A percentile compares a stretch with the other conserved stretches of the same genome.
These are phyloP conservation scores for Arctostaphylos glauca DNA, from an alignment of 148 eudicot genomes.

Conservation along the genomic window DNA sequence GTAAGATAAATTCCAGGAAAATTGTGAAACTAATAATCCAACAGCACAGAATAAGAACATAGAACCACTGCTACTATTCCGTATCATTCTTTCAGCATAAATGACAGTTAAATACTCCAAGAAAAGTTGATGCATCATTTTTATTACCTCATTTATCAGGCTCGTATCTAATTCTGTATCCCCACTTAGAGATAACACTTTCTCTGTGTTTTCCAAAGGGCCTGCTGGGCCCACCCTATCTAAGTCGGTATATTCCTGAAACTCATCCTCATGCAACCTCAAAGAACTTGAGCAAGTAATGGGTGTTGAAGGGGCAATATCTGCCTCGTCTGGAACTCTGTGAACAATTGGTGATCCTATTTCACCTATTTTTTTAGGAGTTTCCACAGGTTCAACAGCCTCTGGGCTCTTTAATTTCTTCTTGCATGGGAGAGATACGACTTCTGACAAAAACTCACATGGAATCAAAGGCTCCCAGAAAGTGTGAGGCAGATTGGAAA, in stretches of 20 bases:
- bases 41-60: not conserved
- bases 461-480: slow-evolving; percentile 62
- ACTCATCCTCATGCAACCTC: slow-evolving; percentile 34
- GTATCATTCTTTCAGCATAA: not conserved
- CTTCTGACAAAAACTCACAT: slow-evolving; percentile 49
- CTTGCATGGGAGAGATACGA: slow-evolving; percentile 11
- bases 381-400: slow-evolving; percentile 29
- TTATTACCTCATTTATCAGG: slow-evolving; percentile 58
- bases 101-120: not conserved
- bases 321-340: slow-evolving; percentile 24
- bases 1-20: not conserved
- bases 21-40: not conserved
- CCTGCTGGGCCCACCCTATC: slow-evolving; percentile 39
- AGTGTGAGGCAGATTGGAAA: slow-evolving; percentile 36
- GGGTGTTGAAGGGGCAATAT: slow-evolving; percentile 78
- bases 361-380: slow-evolving; percentile 22
- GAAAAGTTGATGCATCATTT: not conserved
- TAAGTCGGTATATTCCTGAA: slow-evolving; percentile 28
- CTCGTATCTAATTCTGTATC: slow-evolving; percentile 30
- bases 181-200: slow-evolving; percentile 12
- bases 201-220: slow-evolving; percentile 33
- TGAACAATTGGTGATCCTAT: slow-evolving; percentile 16
- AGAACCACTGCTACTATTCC: not conserved
- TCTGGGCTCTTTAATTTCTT: slow-evolving; percentile 25
- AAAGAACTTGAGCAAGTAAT: slow-evolving; percentile 40